Evolutionary conservation across 1,139 yeast species (phyloP), one percentile per base, ranked within the genome.

Genomic region (Scheffersomyces insectosa): DNA sequence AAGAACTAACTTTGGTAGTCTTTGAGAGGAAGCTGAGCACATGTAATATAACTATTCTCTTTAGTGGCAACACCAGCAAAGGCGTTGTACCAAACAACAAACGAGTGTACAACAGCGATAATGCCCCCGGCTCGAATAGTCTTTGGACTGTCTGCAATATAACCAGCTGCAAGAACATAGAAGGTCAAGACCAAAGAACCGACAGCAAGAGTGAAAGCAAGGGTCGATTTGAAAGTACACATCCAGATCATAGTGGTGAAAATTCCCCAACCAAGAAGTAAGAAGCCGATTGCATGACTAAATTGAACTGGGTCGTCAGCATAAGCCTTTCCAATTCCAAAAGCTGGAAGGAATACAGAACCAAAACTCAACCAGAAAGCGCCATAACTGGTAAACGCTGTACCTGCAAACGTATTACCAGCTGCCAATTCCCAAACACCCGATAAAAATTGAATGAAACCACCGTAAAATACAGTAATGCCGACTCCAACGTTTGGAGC

Each of bases 401-500:
- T 69, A 4, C 69, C 71, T 30, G 70, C 75, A 44, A 66, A 70
- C 20, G 69, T 55, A 51, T 70, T 70, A 0, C 65, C 66, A 38
- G 59, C 53, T 29, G 60, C 51, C 44, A 79, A 58, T 54, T 78
- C 83, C 81, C 81, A 79, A 45, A 75, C 63, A 3, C 84, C 84
- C 5, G 77, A 77, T 31, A 75, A 60, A 6, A 77, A 57, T 59
- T 76, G 80, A 23, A 70, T 72, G 0, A 65, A 59, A 8, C 82
- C 82, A 7, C 80, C 76, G 38, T 75, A 75, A 47, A 77, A 75
- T 36, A 63, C 57, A 14, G 69, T 63, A 12, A 73, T 62, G n/a
- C 77, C 77, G 39, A 86, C 73, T 44, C 82, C 83, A 28, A 81
- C 70, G 49, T 75, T 72, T 28, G 82, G 71, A 20, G 63, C 62